Conservation (phyloP, 2,329 filamentous ascomycete species). For the Botrytis squamosa region DNA sequence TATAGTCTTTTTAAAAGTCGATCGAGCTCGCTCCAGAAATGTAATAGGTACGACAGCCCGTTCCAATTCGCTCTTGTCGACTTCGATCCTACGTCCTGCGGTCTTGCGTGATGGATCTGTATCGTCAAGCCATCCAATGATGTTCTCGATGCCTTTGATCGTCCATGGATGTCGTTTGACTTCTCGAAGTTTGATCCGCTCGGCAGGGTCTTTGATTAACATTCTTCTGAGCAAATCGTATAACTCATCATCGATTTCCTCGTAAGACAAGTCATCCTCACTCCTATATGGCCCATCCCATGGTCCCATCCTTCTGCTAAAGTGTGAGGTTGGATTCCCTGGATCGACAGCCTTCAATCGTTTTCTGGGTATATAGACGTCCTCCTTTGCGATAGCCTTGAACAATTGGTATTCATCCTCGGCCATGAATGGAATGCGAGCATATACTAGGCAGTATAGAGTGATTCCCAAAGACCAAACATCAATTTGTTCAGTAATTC, state of each 20-base stretch:
- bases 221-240: slow-evolving; percentile 76
- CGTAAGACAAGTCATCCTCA: slow-evolving; percentile 78
- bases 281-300: slow-evolving; percentile 66
- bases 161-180: slow-evolving; percentile 96
- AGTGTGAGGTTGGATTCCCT: slow-evolving; percentile 54
- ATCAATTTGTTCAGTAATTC: slow-evolving; percentile 89
- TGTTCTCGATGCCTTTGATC: slow-evolving; percentile 71
- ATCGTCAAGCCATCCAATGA: slow-evolving; percentile 83
- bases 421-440: slow-evolving; percentile 88
- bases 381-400: slow-evolving; percentile 83
- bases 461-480: slow-evolving; percentile 97
- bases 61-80: slow-evolving; percentile 87
- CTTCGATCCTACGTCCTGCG: slow-evolving; percentile 82
- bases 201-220: slow-evolving; percentile 83
- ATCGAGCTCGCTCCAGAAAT: slow-evolving; percentile 80
- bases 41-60: slow-evolving; percentile 86
- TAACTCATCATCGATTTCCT: slow-evolving; percentile 78
- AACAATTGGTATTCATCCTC: slow-evolving; percentile 93
- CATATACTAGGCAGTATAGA: slow-evolving; percentile 91
- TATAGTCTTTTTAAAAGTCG: slow-evolving; percentile 68
- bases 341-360: slow-evolving; percentile 75
- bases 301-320: slow-evolving; percentile 49
- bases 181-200: slow-evolving; percentile 84
- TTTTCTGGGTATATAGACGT: slow-evolving; percentile 82
- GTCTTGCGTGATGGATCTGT: slow-evolving; percentile 80